Conservation (phyloP, 1,139 yeast genomes). For the Saccharomyces hybrid region DNA sequence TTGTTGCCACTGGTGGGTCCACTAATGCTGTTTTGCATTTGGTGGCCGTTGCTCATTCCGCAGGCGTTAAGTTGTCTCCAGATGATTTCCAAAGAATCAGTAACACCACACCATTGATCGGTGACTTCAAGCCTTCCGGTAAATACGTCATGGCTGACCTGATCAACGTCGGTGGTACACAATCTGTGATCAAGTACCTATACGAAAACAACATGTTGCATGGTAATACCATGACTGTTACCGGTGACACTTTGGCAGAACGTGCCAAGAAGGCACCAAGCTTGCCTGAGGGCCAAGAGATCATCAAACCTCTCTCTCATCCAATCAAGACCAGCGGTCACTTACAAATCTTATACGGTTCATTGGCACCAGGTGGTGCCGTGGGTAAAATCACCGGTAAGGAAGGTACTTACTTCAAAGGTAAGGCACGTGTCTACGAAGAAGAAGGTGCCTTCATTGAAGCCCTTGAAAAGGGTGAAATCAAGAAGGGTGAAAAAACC, state of each 20-base stretch:
- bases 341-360: constrained; percentile 84
- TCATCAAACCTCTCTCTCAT: constrained; percentile 62
- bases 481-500: constrained; percentile 95
- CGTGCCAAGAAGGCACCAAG: constrained; percentile 53
- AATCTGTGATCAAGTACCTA: constrained; percentile 87
- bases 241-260: constrained; percentile 90
- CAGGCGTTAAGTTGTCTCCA: constrained; percentile 76
- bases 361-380: constrained; percentile 94
- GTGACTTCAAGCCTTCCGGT: constrained; percentile 96
- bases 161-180: constrained; percentile 86
- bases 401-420: constrained; percentile 94
- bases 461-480: constrained; percentile 86
- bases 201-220: constrained; percentile 77
- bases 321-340: constrained; percentile 92
- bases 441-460: constrained; percentile 75
- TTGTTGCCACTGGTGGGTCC: constrained; percentile 95
- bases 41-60: constrained; percentile 89
- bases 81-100: constrained; percentile 95
- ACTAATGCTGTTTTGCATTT: constrained; percentile 93
- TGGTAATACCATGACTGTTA: constrained; percentile 76
- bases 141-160: constrained; percentile 97
- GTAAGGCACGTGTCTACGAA: constrained; percentile 82
- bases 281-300: constrained; percentile 71
- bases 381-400: constrained; percentile 98
- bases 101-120: constrained; percentile 83